Evolutionary conservation across 805 yeast species (phyloP).

Genomic region (Teunomyces cretensis): DNA sequence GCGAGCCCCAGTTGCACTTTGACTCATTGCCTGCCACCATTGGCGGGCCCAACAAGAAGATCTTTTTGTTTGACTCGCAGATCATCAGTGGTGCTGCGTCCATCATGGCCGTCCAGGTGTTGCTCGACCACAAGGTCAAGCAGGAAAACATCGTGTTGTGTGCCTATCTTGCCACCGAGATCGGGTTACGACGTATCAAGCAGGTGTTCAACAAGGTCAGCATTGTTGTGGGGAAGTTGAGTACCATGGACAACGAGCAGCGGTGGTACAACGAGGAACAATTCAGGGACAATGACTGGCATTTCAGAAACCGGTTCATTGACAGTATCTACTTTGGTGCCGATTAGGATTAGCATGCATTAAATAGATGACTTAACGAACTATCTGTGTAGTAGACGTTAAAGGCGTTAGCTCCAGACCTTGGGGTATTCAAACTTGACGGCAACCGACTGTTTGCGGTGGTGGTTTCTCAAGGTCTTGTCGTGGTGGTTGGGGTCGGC

Average conservation of each 20-base stretch:
- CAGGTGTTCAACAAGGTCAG: constrained; percentile 72
- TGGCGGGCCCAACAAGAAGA: constrained; percentile 31
- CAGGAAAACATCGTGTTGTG: constrained; percentile 65
- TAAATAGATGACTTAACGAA: neutral
- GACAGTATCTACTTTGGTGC: constrained; percentile 82
- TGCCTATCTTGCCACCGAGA: constrained; percentile 72
- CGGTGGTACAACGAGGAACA: constrained; percentile 34
- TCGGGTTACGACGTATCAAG: constrained; percentile 70
- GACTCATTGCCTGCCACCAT: constrained; percentile 61
- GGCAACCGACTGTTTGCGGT: constrained; percentile 47
- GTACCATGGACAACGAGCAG: constrained; percentile 34
- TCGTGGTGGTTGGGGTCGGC: neutral
- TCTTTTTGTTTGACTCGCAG: constrained; percentile 82
- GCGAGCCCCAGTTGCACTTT: constrained; percentile 92
- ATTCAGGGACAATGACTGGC: constrained; percentile 51
- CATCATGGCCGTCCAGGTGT: constrained; percentile 88
- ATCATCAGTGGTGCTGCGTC: constrained; percentile 90
- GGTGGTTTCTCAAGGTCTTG: constrained; percentile 29
- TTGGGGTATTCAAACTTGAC: constrained; percentile 43
- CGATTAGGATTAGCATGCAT: constrained; percentile 12
- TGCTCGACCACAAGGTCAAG: constrained; percentile 74
- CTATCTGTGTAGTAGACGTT: neutral
- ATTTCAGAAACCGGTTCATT: constrained; percentile 66
- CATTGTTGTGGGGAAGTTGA: constrained; percentile 67
- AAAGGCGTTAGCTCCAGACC: neutral